A percentile compares a stretch with the other conserved stretches of the same genome.
Conservation (phyloP, 1,284 basidiomycete genomes). For the Ceratobasidium sp. region DNA sequence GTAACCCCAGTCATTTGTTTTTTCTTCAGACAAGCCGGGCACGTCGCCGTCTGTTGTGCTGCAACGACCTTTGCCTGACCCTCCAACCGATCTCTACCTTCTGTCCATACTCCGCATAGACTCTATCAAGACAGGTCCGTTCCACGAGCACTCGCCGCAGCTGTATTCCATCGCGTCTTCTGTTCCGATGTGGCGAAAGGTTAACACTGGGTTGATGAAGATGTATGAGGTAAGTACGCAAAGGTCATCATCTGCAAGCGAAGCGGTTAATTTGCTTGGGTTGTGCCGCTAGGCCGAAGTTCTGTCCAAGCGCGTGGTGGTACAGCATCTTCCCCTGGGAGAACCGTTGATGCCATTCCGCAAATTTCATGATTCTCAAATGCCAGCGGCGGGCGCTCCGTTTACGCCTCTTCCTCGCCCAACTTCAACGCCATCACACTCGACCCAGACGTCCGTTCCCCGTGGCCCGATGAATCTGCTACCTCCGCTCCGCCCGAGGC, state of each 20-base stretch:
- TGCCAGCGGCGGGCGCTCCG: neutral
- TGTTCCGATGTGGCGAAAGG: constrained; percentile 88
- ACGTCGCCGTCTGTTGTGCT: constrained; percentile 67
- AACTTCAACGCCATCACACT: neutral
- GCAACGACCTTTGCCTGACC: constrained; percentile 56
- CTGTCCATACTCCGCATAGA: constrained; percentile 80
- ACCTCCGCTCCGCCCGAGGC: constrained; percentile 25
- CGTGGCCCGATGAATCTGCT: constrained; percentile 16
- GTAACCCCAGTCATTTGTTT: constrained; percentile 45
- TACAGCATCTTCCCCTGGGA: constrained; percentile 92
- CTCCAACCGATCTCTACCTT: constrained; percentile 77
- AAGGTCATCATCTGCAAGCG: neutral
- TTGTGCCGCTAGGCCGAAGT: constrained; percentile 75
- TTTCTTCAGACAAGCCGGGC: constrained; percentile 47
- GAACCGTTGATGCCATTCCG: constrained; percentile 59
- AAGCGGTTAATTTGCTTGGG: neutral
- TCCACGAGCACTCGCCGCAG: constrained; percentile 92
- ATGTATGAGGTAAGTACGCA: constrained; percentile 81
- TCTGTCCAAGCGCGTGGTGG: constrained; percentile 93
- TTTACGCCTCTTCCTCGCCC: neutral
- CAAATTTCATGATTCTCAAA: constrained; percentile 11
- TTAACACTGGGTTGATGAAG: constrained; percentile 88
- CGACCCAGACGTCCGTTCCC: neutral
- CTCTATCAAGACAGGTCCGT: constrained; percentile 83
- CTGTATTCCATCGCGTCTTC: constrained; percentile 84